Evolutionary conservation across 2,329 filamentous ascomycete species (phyloP).

Genomic region (Leptographium galeiforme): DNA sequence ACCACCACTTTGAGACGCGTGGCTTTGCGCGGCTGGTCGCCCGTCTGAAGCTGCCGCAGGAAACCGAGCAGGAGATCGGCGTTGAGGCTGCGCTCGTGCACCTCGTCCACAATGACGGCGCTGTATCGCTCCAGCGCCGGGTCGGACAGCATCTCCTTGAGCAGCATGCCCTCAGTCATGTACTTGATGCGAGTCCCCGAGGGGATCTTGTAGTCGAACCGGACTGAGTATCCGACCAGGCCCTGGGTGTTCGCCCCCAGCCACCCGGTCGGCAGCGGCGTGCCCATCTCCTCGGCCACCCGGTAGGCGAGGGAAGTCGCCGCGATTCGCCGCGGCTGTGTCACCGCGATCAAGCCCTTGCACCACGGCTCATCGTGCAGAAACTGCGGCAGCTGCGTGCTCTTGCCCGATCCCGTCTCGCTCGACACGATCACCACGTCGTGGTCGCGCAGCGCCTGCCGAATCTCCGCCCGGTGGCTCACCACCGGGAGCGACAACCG

Average conservation of each 20-base stretch:
- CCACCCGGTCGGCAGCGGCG: constrained; percentile 27
- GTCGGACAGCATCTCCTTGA: constrained; percentile 86
- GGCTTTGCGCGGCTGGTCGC: constrained; percentile 36
- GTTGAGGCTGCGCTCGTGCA: constrained; percentile 90
- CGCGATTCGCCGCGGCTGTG: constrained; percentile 84
- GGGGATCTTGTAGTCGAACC: constrained; percentile 82
- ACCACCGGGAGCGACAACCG: constrained; percentile 72
- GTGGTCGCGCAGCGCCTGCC: constrained; percentile 28
- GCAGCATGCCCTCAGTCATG: constrained; percentile 87
- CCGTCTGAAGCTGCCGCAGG: constrained; percentile 51
- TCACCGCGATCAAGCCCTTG: constrained; percentile 80
- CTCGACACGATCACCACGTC: constrained; percentile 74
- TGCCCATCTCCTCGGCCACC: constrained; percentile 64
- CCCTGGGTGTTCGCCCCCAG: constrained; percentile 21
- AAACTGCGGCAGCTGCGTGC: constrained; percentile 91
- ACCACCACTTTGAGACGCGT: constrained; percentile 75
- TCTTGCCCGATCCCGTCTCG: constrained; percentile 94
- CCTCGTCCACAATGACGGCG: constrained; percentile 85
- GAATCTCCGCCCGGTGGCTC: constrained; percentile 57
- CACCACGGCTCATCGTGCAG: constrained; percentile 72
- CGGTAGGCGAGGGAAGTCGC: constrained; percentile 82
- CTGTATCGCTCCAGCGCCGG: constrained; percentile 74
- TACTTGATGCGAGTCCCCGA: constrained; percentile 80
- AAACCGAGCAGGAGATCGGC: constrained; percentile 88
- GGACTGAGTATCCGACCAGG: constrained; percentile 79